Evolutionary conservation across 441 rosid genomes (phyloP).

Genomic region (Melastoma candidum): DNA sequence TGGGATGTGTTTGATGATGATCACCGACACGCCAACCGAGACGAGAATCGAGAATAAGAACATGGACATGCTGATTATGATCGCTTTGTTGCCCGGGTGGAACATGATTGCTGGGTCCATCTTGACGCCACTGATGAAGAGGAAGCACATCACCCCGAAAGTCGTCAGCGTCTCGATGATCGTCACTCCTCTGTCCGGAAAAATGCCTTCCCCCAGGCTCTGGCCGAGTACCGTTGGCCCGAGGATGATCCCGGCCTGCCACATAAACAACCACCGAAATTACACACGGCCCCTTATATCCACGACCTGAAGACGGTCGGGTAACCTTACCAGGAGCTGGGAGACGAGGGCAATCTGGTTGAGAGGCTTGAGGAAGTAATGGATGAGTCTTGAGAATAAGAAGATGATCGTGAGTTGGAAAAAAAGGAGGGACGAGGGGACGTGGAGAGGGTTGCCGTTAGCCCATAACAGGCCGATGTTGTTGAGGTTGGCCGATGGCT

Average conservation of each 20-base stretch:
- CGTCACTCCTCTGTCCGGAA: conserved; percentile 17
- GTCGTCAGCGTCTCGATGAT: conserved; percentile 17
- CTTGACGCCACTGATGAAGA: conserved; percentile 22
- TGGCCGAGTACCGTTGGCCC: conserved; percentile 28
- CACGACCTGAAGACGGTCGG: too few species aligned
- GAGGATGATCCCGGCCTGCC: conserved; percentile 28
- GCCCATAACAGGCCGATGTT: too few species aligned
- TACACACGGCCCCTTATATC: too few species aligned
- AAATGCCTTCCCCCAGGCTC: conserved; percentile 2
- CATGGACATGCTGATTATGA: conserved; percentile 14
- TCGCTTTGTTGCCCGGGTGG: conserved; percentile 21
- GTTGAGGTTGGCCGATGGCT: too few species aligned
- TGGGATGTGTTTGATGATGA: conserved; percentile 1
- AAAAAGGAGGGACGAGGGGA: too few species aligned
- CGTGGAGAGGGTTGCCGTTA: too few species aligned
- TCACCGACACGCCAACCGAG: background rate
- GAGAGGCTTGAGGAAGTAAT: conserved; percentile 18
- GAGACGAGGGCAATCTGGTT: conserved; percentile 24
- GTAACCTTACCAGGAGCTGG: conserved; percentile 23
- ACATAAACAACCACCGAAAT: too few species aligned
- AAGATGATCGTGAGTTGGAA: conserved; percentile 9
- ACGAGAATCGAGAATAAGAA: conserved; percentile 5
- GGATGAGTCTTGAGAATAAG: conserved; percentile 13
- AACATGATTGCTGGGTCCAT: conserved; percentile 20
- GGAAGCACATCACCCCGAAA: conserved; percentile 26